phyloP scores from a whole-genome alignment of 495 filamentous ascomycete genomes.

The Letharia columbiana region DNA sequence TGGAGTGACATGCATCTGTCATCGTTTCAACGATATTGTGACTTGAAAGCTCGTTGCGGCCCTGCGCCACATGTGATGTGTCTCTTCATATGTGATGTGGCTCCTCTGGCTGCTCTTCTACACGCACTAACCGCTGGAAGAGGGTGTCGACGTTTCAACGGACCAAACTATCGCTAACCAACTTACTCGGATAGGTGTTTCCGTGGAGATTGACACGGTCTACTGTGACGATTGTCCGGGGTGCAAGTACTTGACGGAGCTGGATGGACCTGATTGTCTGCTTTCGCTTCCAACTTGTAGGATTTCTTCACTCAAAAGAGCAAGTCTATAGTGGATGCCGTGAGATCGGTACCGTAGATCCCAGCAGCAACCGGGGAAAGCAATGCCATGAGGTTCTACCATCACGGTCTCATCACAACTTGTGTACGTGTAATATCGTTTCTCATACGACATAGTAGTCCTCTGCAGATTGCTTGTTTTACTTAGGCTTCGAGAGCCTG shows the following conservation, averaged over 20 bases:
- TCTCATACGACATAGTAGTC: background rate
- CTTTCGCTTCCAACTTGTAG: background rate
- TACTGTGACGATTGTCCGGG: background rate
- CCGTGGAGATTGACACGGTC: background rate
- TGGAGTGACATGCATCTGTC: background rate
- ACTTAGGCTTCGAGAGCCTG: background rate
- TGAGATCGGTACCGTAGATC: background rate
- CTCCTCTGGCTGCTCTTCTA: background rate
- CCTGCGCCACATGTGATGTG: background rate
- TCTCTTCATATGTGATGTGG: background rate
- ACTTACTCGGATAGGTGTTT: background rate
- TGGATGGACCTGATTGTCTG: background rate
- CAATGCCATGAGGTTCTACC: no score
- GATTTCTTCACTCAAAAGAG: background rate
- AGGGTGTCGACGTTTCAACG: background rate
- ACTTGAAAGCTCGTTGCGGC: background rate
- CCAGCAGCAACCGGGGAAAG: background rate
- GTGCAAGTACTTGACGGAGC: background rate
- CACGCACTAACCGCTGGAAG: background rate
- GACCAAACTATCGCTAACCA: background rate
- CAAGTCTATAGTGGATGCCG: background rate
- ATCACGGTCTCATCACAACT: no score
- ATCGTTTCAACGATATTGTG: background rate
- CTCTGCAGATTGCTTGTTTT: background rate
- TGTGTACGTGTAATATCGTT: no score